These are phyloP conservation scores for Stropharia rugosoannulata DNA, from an alignment of 768 basidiomycete genomes.

Conservation along the genomic window DNA sequence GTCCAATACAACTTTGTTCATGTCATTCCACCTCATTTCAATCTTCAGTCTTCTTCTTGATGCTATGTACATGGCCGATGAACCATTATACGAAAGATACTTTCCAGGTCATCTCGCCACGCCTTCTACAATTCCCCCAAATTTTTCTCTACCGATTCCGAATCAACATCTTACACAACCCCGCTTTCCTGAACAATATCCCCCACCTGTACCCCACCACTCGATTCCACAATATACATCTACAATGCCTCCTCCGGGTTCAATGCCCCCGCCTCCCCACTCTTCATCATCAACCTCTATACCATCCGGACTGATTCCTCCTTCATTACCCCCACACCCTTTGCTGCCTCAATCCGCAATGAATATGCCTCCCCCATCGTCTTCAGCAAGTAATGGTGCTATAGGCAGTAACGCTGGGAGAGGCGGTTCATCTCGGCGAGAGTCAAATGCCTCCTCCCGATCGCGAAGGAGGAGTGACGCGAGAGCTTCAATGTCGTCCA, in stretches of 20 bases:
- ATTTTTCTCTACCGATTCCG: neutral
- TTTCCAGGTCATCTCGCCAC: constrained; percentile 16
- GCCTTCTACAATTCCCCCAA: neutral
- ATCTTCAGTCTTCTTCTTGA: constrained; percentile 35
- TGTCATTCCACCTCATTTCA: neutral
- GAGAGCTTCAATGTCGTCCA: neutral
- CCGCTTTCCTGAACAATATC: neutral
- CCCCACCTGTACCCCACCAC: neutral
- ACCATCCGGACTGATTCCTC: neutral
- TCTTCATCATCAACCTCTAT: neutral
- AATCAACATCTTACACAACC: neutral
- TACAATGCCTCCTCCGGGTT: constrained; percentile 6
- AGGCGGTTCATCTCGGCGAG: constrained; percentile 4
- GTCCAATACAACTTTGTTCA: constrained; percentile 10
- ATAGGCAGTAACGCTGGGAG: neutral
- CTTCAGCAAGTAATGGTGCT: neutral
- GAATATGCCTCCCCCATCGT: constrained; percentile 2
- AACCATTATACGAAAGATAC: constrained; percentile 21
- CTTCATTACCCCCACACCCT: neutral
- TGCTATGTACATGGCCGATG: constrained; percentile 29
- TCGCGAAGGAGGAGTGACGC: constrained; percentile 3
- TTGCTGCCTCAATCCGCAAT: neutral
- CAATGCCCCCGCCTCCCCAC: constrained; percentile 6
- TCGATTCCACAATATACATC: neutral
- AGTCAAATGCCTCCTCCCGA: constrained; percentile 4